Evolutionary conservation across 495 filamentous ascomycete genomes (phyloP).

Genomic region (Evansstolkia leycettana): DNA sequence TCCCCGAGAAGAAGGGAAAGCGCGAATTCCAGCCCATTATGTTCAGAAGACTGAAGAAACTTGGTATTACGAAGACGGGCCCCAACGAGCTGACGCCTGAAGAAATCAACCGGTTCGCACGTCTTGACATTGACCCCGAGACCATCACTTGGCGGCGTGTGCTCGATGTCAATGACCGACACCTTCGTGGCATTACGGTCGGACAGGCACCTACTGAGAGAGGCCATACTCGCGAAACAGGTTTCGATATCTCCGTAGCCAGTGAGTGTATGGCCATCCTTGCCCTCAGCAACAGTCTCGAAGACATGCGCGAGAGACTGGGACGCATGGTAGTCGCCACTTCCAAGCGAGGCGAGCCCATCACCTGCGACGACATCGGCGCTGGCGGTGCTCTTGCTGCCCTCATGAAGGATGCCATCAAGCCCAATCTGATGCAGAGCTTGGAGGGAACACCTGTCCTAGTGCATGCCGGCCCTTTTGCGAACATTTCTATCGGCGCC

Average conservation of each 20-base stretch:
- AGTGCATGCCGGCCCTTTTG: slow-evolving; percentile 94
- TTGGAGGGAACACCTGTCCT: slow-evolving; percentile 95
- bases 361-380: slow-evolving; percentile 93
- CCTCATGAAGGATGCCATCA: slow-evolving; percentile 95
- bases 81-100: slow-evolving; percentile 82
- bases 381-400: slow-evolving; percentile 85
- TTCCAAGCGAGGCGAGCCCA: slow-evolving; percentile 71
- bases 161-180: slow-evolving; percentile 91
- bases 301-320: slow-evolving; percentile 86
- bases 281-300: slow-evolving; percentile 75
- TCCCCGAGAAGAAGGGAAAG: slow-evolving; percentile 82
- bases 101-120: slow-evolving; percentile 75
- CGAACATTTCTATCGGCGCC: slow-evolving; percentile 95
- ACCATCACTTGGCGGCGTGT: slow-evolving; percentile 97
- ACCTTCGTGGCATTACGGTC: slow-evolving; percentile 77
- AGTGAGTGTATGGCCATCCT: slow-evolving; percentile 98
- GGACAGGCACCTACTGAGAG: slow-evolving; percentile 86
- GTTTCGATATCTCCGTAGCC: slow-evolving; percentile 95
- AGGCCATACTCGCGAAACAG: slow-evolving; percentile 69
- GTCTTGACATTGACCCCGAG: slow-evolving; percentile 89
- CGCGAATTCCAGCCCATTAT: slow-evolving; percentile 77
- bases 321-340: slow-evolving; percentile 95
- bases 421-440: slow-evolving; percentile 97
- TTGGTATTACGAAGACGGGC: slow-evolving; percentile 90
- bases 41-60: slow-evolving; percentile 83